Conservation (phyloP, 768 basidiomycete species). For the Phylloporus arenicola region DNA sequence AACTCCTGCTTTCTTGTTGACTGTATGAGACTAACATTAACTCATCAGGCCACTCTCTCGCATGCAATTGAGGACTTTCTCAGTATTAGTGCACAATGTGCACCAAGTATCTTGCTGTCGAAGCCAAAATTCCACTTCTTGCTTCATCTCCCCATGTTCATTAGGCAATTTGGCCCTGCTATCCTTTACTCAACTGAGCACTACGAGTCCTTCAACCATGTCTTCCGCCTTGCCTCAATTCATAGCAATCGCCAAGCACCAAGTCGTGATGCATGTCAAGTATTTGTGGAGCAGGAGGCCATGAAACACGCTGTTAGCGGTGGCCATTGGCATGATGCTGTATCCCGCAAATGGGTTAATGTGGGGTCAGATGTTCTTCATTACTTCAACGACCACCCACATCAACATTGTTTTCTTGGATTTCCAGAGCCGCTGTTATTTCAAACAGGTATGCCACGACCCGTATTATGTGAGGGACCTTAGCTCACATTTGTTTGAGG, state of each 20-base stretch:
- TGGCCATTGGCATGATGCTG: slow-evolving; percentile 10
- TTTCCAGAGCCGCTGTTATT: not conserved
- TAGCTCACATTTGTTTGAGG: too few species aligned
- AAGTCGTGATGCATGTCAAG: slow-evolving; percentile 16
- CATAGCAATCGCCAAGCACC: slow-evolving; percentile 29
- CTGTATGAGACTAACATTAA: too few species aligned
- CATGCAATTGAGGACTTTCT: slow-evolving; percentile 23
- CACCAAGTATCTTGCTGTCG: slow-evolving; percentile 19
- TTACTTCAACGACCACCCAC: slow-evolving; percentile 4
- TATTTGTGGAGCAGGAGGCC: slow-evolving; percentile 5
- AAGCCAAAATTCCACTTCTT: slow-evolving; percentile 34
- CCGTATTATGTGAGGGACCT: too few species aligned
- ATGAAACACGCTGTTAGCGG: slow-evolving; percentile 15
- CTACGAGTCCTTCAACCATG: slow-evolving; percentile 26
- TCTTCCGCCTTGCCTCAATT: slow-evolving; percentile 22
- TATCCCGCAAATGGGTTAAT: not conserved
- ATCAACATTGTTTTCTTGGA: slow-evolving; percentile 4
- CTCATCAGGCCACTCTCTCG: slow-evolving; percentile 7
- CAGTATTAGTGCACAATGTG: slow-evolving; percentile 17
- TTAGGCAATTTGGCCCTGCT: too few species aligned
- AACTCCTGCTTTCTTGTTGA: too few species aligned
- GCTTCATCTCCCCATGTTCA: too few species aligned
- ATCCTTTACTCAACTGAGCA: slow-evolving; percentile 25
- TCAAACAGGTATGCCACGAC: not conserved
- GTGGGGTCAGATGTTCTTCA: not conserved